Conservation (phyloP, 192 early-diverging fungal species). For the Bifiguratus adelaidae region DNA sequence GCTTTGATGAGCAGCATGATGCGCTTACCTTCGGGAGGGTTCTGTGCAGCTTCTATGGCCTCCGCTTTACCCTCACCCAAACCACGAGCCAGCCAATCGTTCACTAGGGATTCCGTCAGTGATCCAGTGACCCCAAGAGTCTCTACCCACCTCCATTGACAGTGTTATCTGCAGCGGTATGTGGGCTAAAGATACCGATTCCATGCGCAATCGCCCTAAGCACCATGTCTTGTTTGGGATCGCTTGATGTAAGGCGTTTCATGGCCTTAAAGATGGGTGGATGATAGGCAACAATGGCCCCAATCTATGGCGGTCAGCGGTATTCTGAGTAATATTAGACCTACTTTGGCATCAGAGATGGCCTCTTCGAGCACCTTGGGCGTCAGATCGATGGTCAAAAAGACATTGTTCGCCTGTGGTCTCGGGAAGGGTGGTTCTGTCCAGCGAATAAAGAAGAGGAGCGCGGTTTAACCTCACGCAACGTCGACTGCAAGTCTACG, state of each 20-base stretch:
- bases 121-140: too few species aligned
- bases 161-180: slow-evolving; percentile 81
- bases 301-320: slow-evolving; percentile 30
- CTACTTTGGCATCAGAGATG: slow-evolving; percentile 42
- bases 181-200: slow-evolving; percentile 83
- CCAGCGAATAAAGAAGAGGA: not conserved
- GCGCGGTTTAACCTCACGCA: not conserved
- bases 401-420: slow-evolving; percentile 53
- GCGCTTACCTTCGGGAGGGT: slow-evolving; percentile 38
- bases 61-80: slow-evolving; percentile 32
- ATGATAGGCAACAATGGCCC: slow-evolving; percentile 88
- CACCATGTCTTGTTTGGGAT: slow-evolving; percentile 74
- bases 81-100: slow-evolving; percentile 84
- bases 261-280: slow-evolving; percentile 82
- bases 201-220: slow-evolving; percentile 75
- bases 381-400: slow-evolving; percentile 91
- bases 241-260: slow-evolving; percentile 63
- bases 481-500: not conserved
- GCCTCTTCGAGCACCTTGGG: slow-evolving; percentile 66
- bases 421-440: slow-evolving; percentile 76
- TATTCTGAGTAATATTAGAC: not conserved
- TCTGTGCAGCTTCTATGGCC: slow-evolving; percentile 24
- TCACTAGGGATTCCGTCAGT: slow-evolving; percentile 45
- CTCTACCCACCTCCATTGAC: slow-evolving; percentile 45
- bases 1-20: not conserved